Percentiles rank a stretch among this genome's conserved stretches.
These are phyloP conservation scores for Heliamphora exappendiculata DNA, from an alignment of 148 eudicot species.

Conservation along the genomic window DNA sequence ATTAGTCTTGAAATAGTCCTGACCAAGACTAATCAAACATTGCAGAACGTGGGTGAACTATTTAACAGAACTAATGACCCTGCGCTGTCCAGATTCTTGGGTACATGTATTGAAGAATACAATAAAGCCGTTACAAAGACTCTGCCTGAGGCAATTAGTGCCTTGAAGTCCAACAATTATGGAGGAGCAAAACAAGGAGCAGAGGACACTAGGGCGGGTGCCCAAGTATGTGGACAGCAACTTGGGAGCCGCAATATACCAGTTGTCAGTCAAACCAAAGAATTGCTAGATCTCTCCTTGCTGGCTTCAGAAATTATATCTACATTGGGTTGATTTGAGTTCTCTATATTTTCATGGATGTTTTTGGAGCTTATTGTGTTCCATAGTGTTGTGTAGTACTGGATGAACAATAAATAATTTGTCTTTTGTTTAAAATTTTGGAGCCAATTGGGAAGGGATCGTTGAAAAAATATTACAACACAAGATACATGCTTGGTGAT, in stretches of 20 bases:
- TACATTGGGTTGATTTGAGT: background rate
- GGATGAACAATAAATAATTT: no score
- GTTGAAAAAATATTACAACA: no score
- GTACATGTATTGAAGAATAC: conserved; percentile 1
- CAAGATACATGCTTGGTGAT: no score
- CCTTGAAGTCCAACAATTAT: background rate
- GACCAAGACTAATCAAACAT: background rate
- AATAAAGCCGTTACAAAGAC: background rate
- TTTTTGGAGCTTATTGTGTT: no score
- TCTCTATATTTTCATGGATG: no score
- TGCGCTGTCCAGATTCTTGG: background rate
- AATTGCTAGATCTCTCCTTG: background rate
- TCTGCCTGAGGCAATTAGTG: background rate
- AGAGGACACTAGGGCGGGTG: background rate
- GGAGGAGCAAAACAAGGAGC: background rate
- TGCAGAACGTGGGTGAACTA: background rate
- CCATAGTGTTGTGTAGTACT: no score
- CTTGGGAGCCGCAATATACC: background rate
- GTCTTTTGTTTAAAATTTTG: no score
- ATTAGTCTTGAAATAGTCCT: background rate
- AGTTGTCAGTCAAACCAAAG: background rate
- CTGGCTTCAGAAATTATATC: background rate
- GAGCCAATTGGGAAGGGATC: no score
- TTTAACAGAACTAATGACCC: background rate
- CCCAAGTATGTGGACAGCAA: background rate